Base-by-base conservation (phyloP, 169 alveolate species). In the Hepatocystis sp. region DNA sequence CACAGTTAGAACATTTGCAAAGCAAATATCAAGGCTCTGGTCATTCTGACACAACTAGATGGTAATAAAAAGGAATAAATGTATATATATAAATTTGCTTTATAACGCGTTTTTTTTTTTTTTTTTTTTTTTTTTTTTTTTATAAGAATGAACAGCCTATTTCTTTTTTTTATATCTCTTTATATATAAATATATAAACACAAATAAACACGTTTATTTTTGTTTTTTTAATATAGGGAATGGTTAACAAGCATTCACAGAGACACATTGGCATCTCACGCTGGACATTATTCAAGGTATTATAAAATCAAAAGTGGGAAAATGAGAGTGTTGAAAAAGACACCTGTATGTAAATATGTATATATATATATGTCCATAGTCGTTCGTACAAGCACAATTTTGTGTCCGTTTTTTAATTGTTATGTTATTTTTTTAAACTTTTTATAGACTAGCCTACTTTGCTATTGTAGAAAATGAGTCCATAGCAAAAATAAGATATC, bases 21-120 rank as follows among this genome's bases (percentile, higher is more conserved):
- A 95, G 98, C 85, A 97, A 97, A 91, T 97, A 97, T 91, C 96
- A 95, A 64, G 99, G 99, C 32, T 95, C 99, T n/a, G 99, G 99
- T 5, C 94, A 97, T 76, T 94, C 96, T 5, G 96, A 97, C 81
- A 94, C 96, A 34, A 94, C 96, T 44, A 95, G 96, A 90, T 94
- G 99, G 99, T 95, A 92, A 44, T 13, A 28, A 60, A 13, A 56
- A 8, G 15, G 3, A 15, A 27, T 8, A 58, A 30, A 44, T 7
- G 36, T 2, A 55, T 4, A 21, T 55, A 23, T 8, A 25, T 55
- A n/a, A n/a, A n/a, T n/a, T n/a, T n/a, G n/a, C n/a, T n/a, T n/a
- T n/a, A n/a, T n/a, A n/a, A n/a, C n/a, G n/a, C n/a, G n/a, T n/a
- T n/a, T n/a, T n/a, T n/a, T n/a, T n/a, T n/a, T n/a, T n/a, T n/a